Base-by-base conservation (phyloP, 1,139 yeast genomes). In the Geotrichum phurueaensis region DNA sequence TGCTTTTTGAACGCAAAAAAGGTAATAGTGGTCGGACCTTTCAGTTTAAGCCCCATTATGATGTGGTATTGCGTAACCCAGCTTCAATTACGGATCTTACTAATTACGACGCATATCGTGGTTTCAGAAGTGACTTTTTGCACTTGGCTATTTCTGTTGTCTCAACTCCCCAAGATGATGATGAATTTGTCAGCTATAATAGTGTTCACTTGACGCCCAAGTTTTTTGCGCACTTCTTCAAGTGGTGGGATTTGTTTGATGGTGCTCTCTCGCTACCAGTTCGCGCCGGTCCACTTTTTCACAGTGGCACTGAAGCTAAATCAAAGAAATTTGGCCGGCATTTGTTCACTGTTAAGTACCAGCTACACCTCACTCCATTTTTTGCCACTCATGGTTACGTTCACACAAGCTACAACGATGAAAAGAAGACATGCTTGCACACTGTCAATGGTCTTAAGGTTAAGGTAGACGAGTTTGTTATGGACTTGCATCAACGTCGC, bases 401-500 rank as follows among this genome's bases (percentile, higher is more conserved):
- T 65, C 89, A 86, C 68, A 73, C 82, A 9, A 74, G 79, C 2
- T 77, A 76, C 10, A 71, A 70, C 20, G 77, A 78, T 53, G 67
- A 77, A 33, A 74, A 78, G 25, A 81, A 81, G 53, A 75, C 77
- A 54, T 78, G 79, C 59, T 75, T 79, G 47, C 78, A 85, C 53
- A 82, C 86, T 1, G 81, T 87, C 65, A 86, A 91, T 2, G 99
- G 98, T 7, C 69, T 91, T 47, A 94, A 94, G 72, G 90, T 87
- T 1, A 84, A 84, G 65, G 82, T 87, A 31, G 78, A 82, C 3
- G 78, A 78, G 7, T 89, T 92, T 68, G 73, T 81, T 2, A 78
- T 94, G 75, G 98, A 92, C 70, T 73, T 92, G 45, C 98, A 94
- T 70, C 97, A 87, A 69, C 79, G 96, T 55, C 86, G 89, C 66